Conservation (phyloP, 345 rosid genomes). For the Anastatica hierochuntica region DNA sequence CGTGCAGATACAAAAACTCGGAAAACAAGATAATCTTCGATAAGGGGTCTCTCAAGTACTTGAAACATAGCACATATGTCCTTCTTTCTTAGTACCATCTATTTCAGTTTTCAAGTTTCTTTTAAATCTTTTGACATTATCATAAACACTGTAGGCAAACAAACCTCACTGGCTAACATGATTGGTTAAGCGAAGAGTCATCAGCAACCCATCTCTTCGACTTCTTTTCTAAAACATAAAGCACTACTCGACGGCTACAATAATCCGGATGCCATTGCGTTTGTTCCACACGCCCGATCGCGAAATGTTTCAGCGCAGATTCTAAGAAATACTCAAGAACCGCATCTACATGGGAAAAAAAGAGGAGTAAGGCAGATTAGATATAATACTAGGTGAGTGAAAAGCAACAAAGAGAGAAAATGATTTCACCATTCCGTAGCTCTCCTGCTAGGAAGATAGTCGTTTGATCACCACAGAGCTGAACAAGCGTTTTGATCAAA, state of each 20-base stretch:
- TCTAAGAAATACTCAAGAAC: conserved; percentile 76
- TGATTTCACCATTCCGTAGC: conserved; percentile 53
- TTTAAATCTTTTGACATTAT: no score
- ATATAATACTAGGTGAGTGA: background rate
- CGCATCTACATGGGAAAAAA: conserved; percentile 37
- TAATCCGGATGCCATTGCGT: conserved; percentile 82
- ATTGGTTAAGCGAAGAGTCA: conserved; percentile 17
- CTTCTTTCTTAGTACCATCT: no score
- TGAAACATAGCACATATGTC: no score
- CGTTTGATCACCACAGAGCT: conserved; percentile 55
- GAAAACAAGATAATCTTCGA: no score
- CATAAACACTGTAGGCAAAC: no score
- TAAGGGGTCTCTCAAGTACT: no score
- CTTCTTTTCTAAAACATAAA: conserved; percentile 73
- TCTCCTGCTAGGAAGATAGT: conserved; percentile 77
- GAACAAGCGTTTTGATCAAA: conserved; percentile 58
- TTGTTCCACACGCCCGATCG: conserved; percentile 68
- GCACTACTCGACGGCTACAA: conserved; percentile 49
- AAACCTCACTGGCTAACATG: no score
- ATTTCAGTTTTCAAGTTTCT: no score
- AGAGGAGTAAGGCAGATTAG: background rate
- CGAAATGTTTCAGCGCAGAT: conserved; percentile 53
- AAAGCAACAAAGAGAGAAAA: conserved; percentile 3
- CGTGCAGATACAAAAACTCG: no score
- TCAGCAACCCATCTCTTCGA: conserved; percentile 12